These are phyloP conservation scores for Parmelia sp. DNA, from an alignment of 495 filamentous ascomycete genomes.

Conservation along the genomic window DNA sequence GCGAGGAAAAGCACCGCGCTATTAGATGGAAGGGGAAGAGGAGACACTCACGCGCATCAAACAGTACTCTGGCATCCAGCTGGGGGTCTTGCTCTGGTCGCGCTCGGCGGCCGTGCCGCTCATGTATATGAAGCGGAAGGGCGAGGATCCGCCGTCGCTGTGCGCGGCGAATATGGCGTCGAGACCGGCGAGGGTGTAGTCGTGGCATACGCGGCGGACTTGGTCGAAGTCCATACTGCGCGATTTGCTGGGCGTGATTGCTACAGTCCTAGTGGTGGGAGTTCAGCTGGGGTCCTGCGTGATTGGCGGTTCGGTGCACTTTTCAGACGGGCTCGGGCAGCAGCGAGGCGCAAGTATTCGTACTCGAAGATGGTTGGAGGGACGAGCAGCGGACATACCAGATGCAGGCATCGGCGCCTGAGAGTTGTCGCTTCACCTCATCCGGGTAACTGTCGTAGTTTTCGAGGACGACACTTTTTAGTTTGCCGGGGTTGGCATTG, in stretches of 20 bases:
- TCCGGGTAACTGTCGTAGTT: slow-evolving; percentile 42
- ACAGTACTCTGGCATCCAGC: slow-evolving; percentile 34
- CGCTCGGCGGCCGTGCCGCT: slow-evolving; percentile 37
- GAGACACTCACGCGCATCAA: slow-evolving; percentile 34
- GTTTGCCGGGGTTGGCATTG: slow-evolving; percentile 31
- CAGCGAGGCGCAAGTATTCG: neutral
- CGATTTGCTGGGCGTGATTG: slow-evolving; percentile 36
- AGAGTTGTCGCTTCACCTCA: slow-evolving; percentile 35
- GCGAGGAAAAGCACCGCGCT: neutral
- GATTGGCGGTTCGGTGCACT: no score
- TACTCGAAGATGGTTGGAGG: neutral
- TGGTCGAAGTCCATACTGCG: slow-evolving; percentile 34
- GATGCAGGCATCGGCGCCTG: slow-evolving; percentile 47
- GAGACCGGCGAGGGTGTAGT: slow-evolving; percentile 38
- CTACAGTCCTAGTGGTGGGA: slow-evolving; percentile 35
- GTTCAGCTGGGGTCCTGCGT: no score
- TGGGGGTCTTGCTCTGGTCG: slow-evolving; percentile 36
- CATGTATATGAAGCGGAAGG: slow-evolving; percentile 44
- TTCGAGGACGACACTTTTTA: slow-evolving; percentile 34
- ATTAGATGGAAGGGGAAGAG: no score
- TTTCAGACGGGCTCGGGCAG: neutral
- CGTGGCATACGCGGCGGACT: slow-evolving; percentile 39
- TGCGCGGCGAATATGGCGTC: slow-evolving; percentile 30
- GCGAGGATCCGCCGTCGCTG: slow-evolving; percentile 21
- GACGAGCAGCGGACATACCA: slow-evolving; percentile 33